Evolutionary conservation across 768 basidiomycete species (phyloP).

Genomic region (Pisolithus microcarpus): DNA sequence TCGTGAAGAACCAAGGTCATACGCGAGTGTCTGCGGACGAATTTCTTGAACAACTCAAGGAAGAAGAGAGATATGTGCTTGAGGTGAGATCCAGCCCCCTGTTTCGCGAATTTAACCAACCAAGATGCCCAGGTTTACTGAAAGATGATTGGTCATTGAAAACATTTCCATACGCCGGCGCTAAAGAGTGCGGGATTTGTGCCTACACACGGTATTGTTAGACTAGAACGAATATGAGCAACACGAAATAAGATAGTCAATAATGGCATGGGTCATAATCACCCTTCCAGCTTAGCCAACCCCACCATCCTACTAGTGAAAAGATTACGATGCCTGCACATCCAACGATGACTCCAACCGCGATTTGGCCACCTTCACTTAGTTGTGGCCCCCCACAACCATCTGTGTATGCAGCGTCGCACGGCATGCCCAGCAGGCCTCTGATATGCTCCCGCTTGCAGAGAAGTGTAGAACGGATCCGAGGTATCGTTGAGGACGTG

Average conservation of each 20-base stretch:
- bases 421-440: constrained; percentile 66
- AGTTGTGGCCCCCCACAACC: constrained; percentile 48
- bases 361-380: constrained; percentile 57
- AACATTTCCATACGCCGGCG: too few species aligned
- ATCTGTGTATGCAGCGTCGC: constrained; percentile 60
- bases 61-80: constrained; percentile 94
- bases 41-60: constrained; percentile 85
- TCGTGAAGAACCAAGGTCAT: constrained; percentile 64
- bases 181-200: too few species aligned
- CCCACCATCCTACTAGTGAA: constrained; percentile 34
- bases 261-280: constrained; percentile 17
- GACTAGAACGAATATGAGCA: not conserved
- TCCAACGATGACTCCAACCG: constrained; percentile 59
- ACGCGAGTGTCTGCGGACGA: constrained; percentile 61
- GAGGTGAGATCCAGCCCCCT: constrained; percentile 45
- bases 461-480: constrained; percentile 73
- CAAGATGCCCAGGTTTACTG: constrained; percentile 18
- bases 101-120: not conserved
- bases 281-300: constrained; percentile 23
- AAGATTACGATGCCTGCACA: constrained; percentile 55
- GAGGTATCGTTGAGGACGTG: constrained; percentile 57
- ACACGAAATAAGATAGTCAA: constrained; percentile 1
- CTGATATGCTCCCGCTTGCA: constrained; percentile 63
- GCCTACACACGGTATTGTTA: too few species aligned
- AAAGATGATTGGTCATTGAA: not conserved